Conservation (phyloP, 768 basidiomycete genomes). For the Tulasnella sp. region DNA sequence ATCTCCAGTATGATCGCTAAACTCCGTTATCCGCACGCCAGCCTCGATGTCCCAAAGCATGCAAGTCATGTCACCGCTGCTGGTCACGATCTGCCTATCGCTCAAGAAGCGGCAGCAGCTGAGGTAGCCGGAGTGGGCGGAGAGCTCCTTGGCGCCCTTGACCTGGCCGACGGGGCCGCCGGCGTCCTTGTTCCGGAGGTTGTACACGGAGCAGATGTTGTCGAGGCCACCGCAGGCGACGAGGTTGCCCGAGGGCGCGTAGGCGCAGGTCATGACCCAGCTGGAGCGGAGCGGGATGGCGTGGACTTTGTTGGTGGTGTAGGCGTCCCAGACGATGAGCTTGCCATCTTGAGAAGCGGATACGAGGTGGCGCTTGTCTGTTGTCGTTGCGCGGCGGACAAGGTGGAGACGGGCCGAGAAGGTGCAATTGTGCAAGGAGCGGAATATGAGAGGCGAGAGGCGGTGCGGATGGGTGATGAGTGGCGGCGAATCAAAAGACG, state of each 20-base stretch:
- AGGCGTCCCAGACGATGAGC: constrained; percentile 99
- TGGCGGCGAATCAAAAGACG: neutral
- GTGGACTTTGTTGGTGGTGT: constrained; percentile 99
- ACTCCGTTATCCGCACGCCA: constrained; percentile 93
- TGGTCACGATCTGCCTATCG: constrained; percentile 96
- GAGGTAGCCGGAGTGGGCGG: constrained; percentile 97
- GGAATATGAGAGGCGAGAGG: neutral
- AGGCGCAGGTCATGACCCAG: constrained; percentile 99
- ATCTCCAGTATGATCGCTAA: constrained; percentile 98
- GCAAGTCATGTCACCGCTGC: constrained; percentile 98
- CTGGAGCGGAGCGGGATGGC: constrained; percentile 96
- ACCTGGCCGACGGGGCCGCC: constrained; percentile 48
- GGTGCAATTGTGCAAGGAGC: neutral
- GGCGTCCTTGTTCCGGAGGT: constrained; percentile 72
- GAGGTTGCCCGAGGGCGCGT: constrained; percentile 93
- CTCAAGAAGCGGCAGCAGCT: constrained; percentile 98
- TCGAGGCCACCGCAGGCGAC: constrained; percentile 99
- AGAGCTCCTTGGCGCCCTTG: constrained; percentile 90
- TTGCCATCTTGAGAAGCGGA: constrained; percentile 99
- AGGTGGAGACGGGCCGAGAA: neutral
- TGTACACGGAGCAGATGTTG: constrained; percentile 99
- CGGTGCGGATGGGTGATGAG: neutral
- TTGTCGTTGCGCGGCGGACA: neutral
- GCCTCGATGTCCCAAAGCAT: constrained; percentile 99
- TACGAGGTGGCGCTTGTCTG: constrained; percentile 91